Base-by-base conservation (phyloP, 2,329 filamentous ascomycete genomes). In the Claviceps arundinis region DNA sequence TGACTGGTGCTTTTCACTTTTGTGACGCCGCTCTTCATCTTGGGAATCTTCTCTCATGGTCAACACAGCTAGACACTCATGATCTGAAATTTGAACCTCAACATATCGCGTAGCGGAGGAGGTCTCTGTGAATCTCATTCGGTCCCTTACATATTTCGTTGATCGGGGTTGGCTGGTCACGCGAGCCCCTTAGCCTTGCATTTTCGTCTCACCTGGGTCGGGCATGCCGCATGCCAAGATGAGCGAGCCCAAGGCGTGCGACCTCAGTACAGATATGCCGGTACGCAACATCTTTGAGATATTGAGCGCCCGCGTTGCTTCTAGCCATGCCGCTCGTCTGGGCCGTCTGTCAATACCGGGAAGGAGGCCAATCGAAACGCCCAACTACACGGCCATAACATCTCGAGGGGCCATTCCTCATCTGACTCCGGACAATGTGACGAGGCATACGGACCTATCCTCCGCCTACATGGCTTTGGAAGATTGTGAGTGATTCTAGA, bases 331-430 rank as follows among this genome's bases (percentile, higher is more conserved):
- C 22, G 78, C 85, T 38, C 79, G 89, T 50, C 69, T 91, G 8
- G 89, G 87, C 4, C 75, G 73, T 50, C 69, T 97, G 24, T 69
- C 74, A 4, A 65, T 93, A 5, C 73, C 67, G 60, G 81, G 68
- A 43, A 76, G 86, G 54, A 78, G 75, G 56, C 68, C 76, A n/a
- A 75, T 96, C 57, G 72, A 85, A 19, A 98, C 93, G 34, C 93
- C 93, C 44, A 85, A 86, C 64, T 95, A 85, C 66, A 72, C 95
- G 54, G 84, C 81, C 49, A 74, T 86, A 58, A 86, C 87, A 3
- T 96, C 93, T 37, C 80, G 93, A 61, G 93, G 93, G 22, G 80
- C 80, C 1, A 73, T 97, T 38, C 89, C 93, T 50, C 93, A 98
- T 70, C 70, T 98, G 57, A 87, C 90, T 3, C 90, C 89, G 41